Percentiles rank a stretch among this genome's conserved stretches.
Conservation (phyloP, 768 basidiomycete species). For the Boletus insuetus region DNA sequence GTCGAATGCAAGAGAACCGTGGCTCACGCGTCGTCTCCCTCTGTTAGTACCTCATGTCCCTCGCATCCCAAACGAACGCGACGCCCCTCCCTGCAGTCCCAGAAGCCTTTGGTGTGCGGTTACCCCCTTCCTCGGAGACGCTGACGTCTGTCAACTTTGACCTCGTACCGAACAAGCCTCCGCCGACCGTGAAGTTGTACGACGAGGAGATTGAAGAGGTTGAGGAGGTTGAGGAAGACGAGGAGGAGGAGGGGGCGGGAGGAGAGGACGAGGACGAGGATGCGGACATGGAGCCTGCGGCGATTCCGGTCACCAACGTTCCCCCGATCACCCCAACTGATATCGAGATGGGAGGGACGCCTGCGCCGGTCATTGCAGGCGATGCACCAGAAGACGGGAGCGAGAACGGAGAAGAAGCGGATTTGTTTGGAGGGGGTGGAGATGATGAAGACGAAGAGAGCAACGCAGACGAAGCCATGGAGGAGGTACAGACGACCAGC, state of each 20-base stretch:
- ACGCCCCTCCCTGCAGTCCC: slow-evolving; percentile 79
- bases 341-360: slow-evolving; percentile 48
- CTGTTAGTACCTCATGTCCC: slow-evolving; percentile 66
- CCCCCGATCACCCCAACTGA: slow-evolving; percentile 56
- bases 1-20: no score
- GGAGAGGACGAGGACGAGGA: slow-evolving; percentile 51
- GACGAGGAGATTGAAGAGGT: slow-evolving; percentile 84
- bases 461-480: slow-evolving; percentile 63
- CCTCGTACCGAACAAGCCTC: slow-evolving; percentile 80
- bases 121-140: slow-evolving; percentile 68
- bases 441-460: slow-evolving; percentile 70
- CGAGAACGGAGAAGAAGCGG: slow-evolving; percentile 70
- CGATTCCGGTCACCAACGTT: slow-evolving; percentile 41
- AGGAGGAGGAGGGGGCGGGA: slow-evolving; percentile 30
- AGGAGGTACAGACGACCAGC: slow-evolving; percentile 61
- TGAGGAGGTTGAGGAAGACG: slow-evolving; percentile 43
- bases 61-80: slow-evolving; percentile 82
- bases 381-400: slow-evolving; percentile 60
- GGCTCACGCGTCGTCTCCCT: not conserved
- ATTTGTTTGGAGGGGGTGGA: slow-evolving; percentile 69
- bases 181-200: slow-evolving; percentile 70
- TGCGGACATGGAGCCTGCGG: slow-evolving; percentile 68
- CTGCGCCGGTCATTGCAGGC: slow-evolving; percentile 31
- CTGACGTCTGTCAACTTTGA: slow-evolving; percentile 84
- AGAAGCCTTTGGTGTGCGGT: slow-evolving; percentile 82